Evolutionary conservation across 108 stramenopile species (phyloP).

Genomic region (Pelagomonas calceolata): DNA sequence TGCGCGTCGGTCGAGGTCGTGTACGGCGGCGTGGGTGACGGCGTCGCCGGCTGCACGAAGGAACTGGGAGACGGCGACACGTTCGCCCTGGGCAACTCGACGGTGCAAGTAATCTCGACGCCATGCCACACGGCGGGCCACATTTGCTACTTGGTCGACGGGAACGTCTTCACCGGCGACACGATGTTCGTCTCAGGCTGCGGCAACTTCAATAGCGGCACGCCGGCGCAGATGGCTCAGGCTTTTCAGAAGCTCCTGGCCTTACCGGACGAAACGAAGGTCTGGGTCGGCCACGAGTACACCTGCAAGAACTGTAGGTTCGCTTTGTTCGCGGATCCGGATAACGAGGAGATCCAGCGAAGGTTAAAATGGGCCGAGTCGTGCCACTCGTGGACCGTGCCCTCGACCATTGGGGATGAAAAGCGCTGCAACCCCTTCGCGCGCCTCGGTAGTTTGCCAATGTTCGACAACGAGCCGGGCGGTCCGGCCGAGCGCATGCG

Average conservation of each 20-base stretch:
- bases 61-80: conserved; percentile 39
- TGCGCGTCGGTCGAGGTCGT: conserved; percentile 17
- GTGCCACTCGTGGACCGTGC: conserved; percentile 22
- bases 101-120: conserved; percentile 38
- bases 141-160: conserved; percentile 32
- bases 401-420: conserved; percentile 52
- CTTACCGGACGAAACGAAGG: conserved; percentile 44
- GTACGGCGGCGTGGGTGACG: conserved; percentile 24
- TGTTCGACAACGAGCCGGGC: too few relatives aligned
- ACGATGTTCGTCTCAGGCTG: conserved; percentile 58
- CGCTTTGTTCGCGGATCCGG: conserved; percentile 44
- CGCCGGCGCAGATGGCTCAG: conserved; percentile 31
- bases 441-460: conserved; percentile 24
- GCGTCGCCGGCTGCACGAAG: conserved; percentile 19
- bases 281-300: conserved; percentile 64
- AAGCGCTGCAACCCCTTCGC: conserved; percentile 54
- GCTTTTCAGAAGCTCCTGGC: conserved; percentile 31
- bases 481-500: conserved; percentile 24
- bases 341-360: conserved; percentile 29
- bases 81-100: conserved; percentile 31
- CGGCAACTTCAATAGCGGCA: conserved; percentile 43
- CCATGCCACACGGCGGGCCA: conserved; percentile 61
- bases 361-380: conserved; percentile 25
- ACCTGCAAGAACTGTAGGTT: conserved; percentile 52
- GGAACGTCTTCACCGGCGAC: conserved; percentile 54